Percentiles rank a stretch among this genome's conserved stretches.
phyloP scores from a whole-genome alignment of 129 eudicot genomes.

The Centella asiatica region DNA sequence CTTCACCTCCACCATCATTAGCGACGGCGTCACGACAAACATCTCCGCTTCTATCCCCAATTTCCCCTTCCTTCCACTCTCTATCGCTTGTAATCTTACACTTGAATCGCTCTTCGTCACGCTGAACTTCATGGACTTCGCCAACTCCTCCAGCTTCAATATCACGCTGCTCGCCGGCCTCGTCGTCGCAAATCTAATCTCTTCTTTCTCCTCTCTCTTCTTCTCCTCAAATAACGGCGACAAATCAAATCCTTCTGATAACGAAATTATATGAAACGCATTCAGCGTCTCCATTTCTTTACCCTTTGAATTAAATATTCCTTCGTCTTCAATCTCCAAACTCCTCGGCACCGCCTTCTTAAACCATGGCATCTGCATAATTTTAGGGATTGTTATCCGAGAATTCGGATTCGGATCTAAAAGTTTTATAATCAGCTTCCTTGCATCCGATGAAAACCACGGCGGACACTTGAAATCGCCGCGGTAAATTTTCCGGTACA shows the following conservation, averaged over 20 bases:
- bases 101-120: constrained; percentile 46
- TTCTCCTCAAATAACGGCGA: constrained; percentile 90
- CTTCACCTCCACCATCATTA: constrained; percentile 77
- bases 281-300: constrained; percentile 49
- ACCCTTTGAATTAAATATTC: constrained; percentile 5
- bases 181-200: constrained; percentile 63
- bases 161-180: constrained; percentile 58
- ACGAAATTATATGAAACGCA: constrained; percentile 82
- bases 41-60: constrained; percentile 60
- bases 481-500: constrained; percentile 68
- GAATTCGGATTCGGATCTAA: constrained; percentile 70
- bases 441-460: constrained; percentile 79
- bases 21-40: constrained; percentile 61
- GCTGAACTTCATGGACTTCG: constrained; percentile 40
- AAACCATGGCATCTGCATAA: constrained; percentile 65
- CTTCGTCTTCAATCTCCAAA: constrained; percentile 21
- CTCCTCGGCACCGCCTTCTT: constrained; percentile 34
- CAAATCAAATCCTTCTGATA: constrained; percentile 77
- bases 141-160: constrained; percentile 59
- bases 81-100: constrained; percentile 56
- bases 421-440: constrained; percentile 45
- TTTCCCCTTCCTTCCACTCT: constrained; percentile 73
- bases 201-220: constrained; percentile 41
- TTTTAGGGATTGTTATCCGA: constrained; percentile 41
- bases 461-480: constrained; percentile 93